Evolutionary conservation across 345 rosid genomes (phyloP).

Genomic region (Lepidium didymum): DNA sequence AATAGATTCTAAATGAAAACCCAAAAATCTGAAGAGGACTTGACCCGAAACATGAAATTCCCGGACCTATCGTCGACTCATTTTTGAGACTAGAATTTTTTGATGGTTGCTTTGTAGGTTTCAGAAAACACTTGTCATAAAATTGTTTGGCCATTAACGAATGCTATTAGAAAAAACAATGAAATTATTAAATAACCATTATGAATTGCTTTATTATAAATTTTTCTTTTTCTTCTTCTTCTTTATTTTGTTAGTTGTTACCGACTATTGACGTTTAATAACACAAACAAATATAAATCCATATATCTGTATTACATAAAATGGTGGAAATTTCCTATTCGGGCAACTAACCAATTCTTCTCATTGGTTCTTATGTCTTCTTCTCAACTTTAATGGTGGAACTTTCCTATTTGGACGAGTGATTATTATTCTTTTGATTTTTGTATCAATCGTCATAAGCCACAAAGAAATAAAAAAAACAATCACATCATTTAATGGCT

Average conservation of each 20-base stretch:
- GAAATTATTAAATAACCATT: conserved; percentile 2
- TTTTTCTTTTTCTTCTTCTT: background rate
- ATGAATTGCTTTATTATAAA: background rate
- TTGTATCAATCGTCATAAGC: conserved; percentile 10
- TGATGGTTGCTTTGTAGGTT: background rate
- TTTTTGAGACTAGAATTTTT: background rate
- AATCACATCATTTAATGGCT: conserved; percentile 9
- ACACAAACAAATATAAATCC: background rate
- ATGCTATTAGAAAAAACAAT: background rate
- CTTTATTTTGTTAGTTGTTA: conserved; percentile 11
- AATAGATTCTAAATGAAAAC: no score
- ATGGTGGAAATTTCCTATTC: conserved; percentile 31
- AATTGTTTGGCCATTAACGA: background rate
- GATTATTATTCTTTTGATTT: background rate
- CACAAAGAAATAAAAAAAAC: conserved; percentile 1
- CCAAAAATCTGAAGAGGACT: no score
- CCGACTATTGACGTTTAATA: background rate
- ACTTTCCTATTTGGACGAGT: conserved; percentile 25
- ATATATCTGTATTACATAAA: background rate
- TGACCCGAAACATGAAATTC: no score
- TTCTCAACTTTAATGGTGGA: conserved; percentile 23
- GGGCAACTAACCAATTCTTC: conserved; percentile 22
- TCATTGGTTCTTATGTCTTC: conserved; percentile 13
- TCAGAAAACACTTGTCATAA: conserved; percentile 13
- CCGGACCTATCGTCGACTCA: no score